These are phyloP conservation scores for Fraxinus latifolia DNA, from an alignment of 305 asterid genomes.

Conservation along the genomic window DNA sequence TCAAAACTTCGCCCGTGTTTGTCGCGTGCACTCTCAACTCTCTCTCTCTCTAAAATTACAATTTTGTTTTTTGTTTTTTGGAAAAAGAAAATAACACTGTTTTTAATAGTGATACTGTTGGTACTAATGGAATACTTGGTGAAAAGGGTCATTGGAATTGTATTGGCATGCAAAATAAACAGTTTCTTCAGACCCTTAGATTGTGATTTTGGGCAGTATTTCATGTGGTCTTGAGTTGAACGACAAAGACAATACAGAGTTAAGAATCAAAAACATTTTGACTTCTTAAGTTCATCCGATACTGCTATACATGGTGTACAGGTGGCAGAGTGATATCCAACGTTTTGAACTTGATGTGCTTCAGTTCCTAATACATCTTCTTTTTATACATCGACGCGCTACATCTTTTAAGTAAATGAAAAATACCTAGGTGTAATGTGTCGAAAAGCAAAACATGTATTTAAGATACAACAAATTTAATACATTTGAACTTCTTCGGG, in stretches of 20 bases:
- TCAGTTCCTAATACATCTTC: neutral
- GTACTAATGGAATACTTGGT: neutral
- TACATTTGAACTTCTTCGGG: neutral
- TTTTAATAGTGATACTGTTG: neutral
- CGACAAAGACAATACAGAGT: neutral
- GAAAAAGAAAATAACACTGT: neutral
- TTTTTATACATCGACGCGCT: neutral
- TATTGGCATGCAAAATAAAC: neutral
- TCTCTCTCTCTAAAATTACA: conserved; percentile 13
- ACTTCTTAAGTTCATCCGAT: neutral
- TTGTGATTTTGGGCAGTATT: neutral
- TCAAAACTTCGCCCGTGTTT: conserved; percentile 42
- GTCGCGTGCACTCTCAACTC: conserved; percentile 42
- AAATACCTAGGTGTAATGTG: neutral
- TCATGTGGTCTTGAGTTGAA: neutral
- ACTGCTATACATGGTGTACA: neutral
- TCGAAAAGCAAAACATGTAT: neutral
- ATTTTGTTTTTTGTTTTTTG: neutral
- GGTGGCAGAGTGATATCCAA: neutral
- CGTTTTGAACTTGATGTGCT: neutral
- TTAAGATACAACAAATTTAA: neutral
- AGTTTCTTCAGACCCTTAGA: neutral
- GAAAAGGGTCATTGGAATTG: neutral
- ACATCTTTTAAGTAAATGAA: neutral
- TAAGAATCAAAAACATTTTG: neutral